phyloP scores from a whole-genome alignment of 495 filamentous ascomycete genomes.

The Hypoxylon intermedium region DNA sequence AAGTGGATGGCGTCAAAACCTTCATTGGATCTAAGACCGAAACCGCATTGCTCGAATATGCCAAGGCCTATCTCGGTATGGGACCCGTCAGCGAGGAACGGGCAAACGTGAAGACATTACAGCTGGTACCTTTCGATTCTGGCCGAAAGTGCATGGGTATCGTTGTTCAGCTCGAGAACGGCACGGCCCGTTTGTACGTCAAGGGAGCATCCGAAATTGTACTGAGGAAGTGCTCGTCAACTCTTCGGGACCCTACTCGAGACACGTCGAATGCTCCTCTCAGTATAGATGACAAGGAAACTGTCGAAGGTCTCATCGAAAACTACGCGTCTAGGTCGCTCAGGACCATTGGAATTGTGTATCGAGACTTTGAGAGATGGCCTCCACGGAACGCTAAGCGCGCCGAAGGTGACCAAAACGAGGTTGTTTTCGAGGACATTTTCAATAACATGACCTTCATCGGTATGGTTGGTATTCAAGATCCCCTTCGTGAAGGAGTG shows the following conservation, averaged over 20 bases:
- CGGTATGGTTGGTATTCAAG: conserved; percentile 85
- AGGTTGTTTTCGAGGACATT: conserved; percentile 79
- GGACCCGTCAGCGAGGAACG: conserved; percentile 71
- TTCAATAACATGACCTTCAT: conserved; percentile 76
- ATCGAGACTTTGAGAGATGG: conserved; percentile 89
- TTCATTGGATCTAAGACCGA: conserved; percentile 94
- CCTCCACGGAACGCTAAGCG: conserved; percentile 73
- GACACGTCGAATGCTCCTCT: conserved; percentile 62
- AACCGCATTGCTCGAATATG: conserved; percentile 79
- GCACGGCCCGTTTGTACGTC: conserved; percentile 73
- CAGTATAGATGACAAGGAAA: conserved; percentile 63
- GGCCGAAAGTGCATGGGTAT: conserved; percentile 88
- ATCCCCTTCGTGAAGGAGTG: conserved; percentile 84
- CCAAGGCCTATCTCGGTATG: conserved; percentile 79
- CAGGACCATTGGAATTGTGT: conserved; percentile 84
- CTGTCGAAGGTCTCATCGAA: conserved; percentile 70
- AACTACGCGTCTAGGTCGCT: conserved; percentile 82
- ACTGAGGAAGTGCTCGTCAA: conserved; percentile 71
- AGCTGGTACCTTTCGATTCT: conserved; percentile 87
- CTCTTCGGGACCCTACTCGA: conserved; percentile 73
- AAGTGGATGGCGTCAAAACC: conserved; percentile 69
- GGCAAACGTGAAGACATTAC: conserved; percentile 70
- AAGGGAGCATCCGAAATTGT: conserved; percentile 93
- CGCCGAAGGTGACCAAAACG: conserved; percentile 70
- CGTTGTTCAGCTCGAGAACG: conserved; percentile 70